Evolutionary conservation across 139 green algal genomes (phyloP).

Genomic region (Coelastrella sp.): DNA sequence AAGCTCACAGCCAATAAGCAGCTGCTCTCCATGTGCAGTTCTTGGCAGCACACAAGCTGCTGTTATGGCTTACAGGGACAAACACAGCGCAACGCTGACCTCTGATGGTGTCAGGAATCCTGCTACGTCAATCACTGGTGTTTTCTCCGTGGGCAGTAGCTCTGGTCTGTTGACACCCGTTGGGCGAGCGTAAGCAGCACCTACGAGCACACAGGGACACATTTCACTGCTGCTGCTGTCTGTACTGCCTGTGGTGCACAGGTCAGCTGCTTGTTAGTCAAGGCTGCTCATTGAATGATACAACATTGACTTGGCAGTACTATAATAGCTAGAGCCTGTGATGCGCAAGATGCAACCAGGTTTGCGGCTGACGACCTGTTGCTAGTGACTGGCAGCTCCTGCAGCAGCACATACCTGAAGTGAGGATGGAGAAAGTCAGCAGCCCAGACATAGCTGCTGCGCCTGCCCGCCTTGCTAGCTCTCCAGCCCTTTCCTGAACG

Average conservation of each 20-base stretch:
- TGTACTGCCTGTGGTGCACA: background rate
- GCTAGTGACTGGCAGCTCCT: background rate
- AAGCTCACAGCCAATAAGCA: background rate
- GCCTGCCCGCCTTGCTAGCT: background rate
- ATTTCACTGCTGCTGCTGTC: background rate
- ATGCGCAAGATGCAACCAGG: background rate
- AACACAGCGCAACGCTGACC: slow-evolving; percentile 47
- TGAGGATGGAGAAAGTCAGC: slow-evolving; percentile 24
- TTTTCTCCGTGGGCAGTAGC: slow-evolving; percentile 87
- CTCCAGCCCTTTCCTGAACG: background rate
- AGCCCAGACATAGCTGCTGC: slow-evolving; percentile 12
- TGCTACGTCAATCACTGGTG: slow-evolving; percentile 94
- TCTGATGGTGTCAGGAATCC: slow-evolving; percentile 91
- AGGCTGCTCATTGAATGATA: no score
- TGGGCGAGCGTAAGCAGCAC: slow-evolving; percentile 67
- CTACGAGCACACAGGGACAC: background rate
- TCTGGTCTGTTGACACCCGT: slow-evolving; percentile 98
- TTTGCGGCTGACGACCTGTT: background rate
- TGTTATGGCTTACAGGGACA: background rate
- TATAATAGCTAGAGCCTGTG: no score
- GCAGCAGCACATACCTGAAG: slow-evolving; percentile 16
- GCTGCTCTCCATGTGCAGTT: background rate
- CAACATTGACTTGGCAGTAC: no score
- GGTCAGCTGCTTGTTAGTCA: background rate
- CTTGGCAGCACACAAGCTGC: background rate